Percentiles rank a stretch among this genome's conserved stretches.
These are phyloP conservation scores for Fulvia fulva DNA, from an alignment of 2,329 filamentous ascomycete genomes.

Conservation along the genomic window DNA sequence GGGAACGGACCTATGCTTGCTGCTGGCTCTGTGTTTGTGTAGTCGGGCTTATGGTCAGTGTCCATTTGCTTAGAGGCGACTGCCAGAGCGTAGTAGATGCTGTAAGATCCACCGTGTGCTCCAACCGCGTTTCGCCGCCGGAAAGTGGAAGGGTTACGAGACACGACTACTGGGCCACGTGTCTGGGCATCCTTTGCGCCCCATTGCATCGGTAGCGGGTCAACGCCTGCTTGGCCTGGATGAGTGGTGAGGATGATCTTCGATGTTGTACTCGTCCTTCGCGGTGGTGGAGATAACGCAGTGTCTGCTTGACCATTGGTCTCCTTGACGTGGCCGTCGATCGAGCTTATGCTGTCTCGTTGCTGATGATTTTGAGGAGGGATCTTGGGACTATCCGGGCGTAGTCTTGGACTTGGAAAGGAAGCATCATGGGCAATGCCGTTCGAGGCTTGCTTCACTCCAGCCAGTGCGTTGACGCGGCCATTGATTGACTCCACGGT, in stretches of 20 bases:
- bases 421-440: conserved; percentile 38
- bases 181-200: conserved; percentile 69
- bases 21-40: conserved; percentile 88
- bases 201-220: conserved; percentile 86
- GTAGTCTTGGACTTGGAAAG: conserved; percentile 24
- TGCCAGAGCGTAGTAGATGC: conserved; percentile 90
- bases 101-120: conserved; percentile 85
- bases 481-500: conserved; percentile 59
- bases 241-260: conserved; percentile 77
- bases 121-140: conserved; percentile 72
- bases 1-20: conserved; percentile 82
- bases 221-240: conserved; percentile 88
- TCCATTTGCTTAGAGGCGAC: conserved; percentile 87
- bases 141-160: conserved; percentile 69
- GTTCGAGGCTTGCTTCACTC: conserved; percentile 55
- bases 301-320: conserved; percentile 12
- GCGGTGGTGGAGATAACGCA: conserved; percentile 25
- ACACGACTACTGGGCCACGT: conserved; percentile 86
- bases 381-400: conserved; percentile 22
- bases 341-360: conserved; percentile 24
- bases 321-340: conserved; percentile 23
- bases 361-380: conserved; percentile 20
- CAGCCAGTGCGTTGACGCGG: conserved; percentile 57
- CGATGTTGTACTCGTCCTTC: conserved; percentile 44
- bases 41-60: conserved; percentile 72